Base-by-base conservation (phyloP, 2,329 filamentous ascomycete genomes). In the Pseudogymnoascus sp. region DNA sequence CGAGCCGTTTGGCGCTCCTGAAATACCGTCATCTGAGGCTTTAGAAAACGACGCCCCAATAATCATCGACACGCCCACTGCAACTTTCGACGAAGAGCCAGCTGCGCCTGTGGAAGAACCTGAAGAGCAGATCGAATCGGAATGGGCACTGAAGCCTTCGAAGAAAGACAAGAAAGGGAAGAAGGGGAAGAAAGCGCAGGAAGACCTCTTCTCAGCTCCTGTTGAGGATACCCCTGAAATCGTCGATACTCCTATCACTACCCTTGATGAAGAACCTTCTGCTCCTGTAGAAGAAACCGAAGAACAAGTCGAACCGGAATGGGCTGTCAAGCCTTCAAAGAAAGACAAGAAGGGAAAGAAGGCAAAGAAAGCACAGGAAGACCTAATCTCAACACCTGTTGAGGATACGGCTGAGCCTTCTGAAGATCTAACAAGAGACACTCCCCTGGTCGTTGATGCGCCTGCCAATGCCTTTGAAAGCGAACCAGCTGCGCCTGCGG, bases 271-370 rank as follows among this genome's bases (percentile, higher is more conserved):
- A 55, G 48, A 27, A 3, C 58, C 58, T n/a, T 21, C 21, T 42
- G 59, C 33, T 21, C 29, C 67, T 64, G 62, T 67, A 66, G 60
- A 68, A 69, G 55, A 65, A 65, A 12, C 65, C 64, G 60, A 67
- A 65, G 64, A 66, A 63, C 65, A 31, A 69, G 58, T 21, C 33
- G 58, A 59, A 59, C 8, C 37, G 4, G 33, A 37, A n/a, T 42
- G 15, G 18, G 33, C 58, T 7, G 13, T 59, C 33, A 42, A 59
- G 13, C 37, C 37, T 15, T 64, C 62, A 64, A 55, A 27, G 27
- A 66, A 64, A 55, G 59, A 67, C 36, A 65, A 65, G 52, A 68
- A 71, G 63, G 65, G 71, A 8, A 79, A 79, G 70, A 77, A 79
- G 69, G 64, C n/a, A 33, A 55, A 55, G 29, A 55, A 55, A 33